These are phyloP conservation scores for Lagerstroemia speciosa DNA, from an alignment of 345 rosid genomes.

Conservation along the genomic window DNA sequence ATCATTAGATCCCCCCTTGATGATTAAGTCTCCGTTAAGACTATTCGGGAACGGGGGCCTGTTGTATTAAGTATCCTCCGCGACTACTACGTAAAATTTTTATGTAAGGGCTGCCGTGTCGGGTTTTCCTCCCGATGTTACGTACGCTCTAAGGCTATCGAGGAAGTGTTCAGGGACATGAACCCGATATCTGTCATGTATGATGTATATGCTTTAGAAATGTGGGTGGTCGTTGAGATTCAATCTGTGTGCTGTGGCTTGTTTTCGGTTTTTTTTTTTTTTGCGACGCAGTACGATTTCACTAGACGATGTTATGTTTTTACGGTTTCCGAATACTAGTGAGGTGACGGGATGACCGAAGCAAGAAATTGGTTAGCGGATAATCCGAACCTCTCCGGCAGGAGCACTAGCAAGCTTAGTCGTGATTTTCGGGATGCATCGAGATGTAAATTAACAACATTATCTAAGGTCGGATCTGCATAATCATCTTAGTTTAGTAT, in stretches of 20 bases:
- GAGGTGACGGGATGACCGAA: no score
- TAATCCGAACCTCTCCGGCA: neutral
- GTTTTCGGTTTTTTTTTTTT: no score
- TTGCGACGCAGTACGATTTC: no score
- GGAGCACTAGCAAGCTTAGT: neutral
- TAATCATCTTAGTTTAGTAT: no score
- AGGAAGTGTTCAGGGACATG: neutral
- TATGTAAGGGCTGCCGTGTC: neutral
- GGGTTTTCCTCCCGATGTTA: neutral
- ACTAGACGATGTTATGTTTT: no score
- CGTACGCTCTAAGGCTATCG: neutral
- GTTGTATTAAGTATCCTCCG: neutral
- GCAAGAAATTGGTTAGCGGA: no score
- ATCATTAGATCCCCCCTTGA: neutral
- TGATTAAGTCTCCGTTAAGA: no score
- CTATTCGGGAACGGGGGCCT: neutral
- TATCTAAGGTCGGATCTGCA: neutral
- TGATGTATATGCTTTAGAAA: neutral
- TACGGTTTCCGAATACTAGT: no score
- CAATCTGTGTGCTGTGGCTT: no score
- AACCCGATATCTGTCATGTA: neutral
- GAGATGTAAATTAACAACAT: neutral
- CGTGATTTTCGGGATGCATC: neutral
- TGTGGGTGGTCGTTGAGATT: no score
- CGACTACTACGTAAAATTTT: neutral